phyloP scores from a whole-genome alignment of 305 asterid species.

The Plantago lanceolata region DNA sequence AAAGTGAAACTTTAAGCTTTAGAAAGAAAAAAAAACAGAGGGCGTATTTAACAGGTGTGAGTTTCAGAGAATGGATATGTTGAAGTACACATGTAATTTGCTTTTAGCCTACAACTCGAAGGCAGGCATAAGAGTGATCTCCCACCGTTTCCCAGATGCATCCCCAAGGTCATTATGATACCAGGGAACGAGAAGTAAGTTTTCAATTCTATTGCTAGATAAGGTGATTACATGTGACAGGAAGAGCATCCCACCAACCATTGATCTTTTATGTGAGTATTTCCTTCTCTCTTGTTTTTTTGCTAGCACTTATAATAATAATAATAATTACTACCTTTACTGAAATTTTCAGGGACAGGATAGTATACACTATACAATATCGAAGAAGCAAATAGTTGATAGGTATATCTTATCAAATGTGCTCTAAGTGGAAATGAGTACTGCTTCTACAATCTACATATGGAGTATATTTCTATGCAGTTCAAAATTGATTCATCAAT shows the following conservation, averaged over 20 bases:
- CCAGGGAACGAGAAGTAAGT: not conserved
- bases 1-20: too few relatives aligned
- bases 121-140: not conserved
- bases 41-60: too few relatives aligned
- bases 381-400: not conserved
- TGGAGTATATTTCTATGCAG: not conserved
- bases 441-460: not conserved
- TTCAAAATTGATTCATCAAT: slow-evolving; percentile 15
- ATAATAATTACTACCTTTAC: not conserved
- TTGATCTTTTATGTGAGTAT: not conserved
- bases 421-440: not conserved
- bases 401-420: not conserved
- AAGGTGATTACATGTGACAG: slow-evolving; percentile 6
- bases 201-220: not conserved
- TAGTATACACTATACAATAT: not conserved
- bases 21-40: too few relatives aligned
- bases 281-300: not conserved
- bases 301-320: too few relatives aligned
- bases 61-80: too few relatives aligned
- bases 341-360: not conserved
- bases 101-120: too few relatives aligned
- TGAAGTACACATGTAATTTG: too few relatives aligned
- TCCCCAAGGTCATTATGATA: not conserved
- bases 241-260: slow-evolving; percentile 1
- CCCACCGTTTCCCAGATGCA: not conserved